Conservation (phyloP, 176 grass and related monocot genomes). For the sorghum (Sorghum bicolor) region Sorghum_bicolor_NCBIv3 NC_012879.2:3255001-3255500, state of each 20-base stretch:
- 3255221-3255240: background rate
- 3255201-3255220: background rate
- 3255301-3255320: background rate
- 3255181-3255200: background rate
- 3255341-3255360: background rate
- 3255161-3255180: no score
- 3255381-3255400: background rate
- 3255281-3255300: background rate
- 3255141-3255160: background rate
- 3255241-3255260: background rate
- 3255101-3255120: conserved; percentile 15
- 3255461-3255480: background rate
- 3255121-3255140: background rate
- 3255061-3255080: conserved; percentile 7
- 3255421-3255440: background rate
- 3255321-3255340: background rate
- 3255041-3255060: conserved; percentile 14
- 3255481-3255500: background rate
- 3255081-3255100: conserved; percentile 22
- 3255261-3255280: background rate
- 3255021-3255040: background rate
- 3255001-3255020: background rate
- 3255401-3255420: no score
- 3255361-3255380: background rate
- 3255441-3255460: background rate